phyloP scores from a whole-genome alignment of 257 asterid species.

The Salvia rosmarinus region DNA sequence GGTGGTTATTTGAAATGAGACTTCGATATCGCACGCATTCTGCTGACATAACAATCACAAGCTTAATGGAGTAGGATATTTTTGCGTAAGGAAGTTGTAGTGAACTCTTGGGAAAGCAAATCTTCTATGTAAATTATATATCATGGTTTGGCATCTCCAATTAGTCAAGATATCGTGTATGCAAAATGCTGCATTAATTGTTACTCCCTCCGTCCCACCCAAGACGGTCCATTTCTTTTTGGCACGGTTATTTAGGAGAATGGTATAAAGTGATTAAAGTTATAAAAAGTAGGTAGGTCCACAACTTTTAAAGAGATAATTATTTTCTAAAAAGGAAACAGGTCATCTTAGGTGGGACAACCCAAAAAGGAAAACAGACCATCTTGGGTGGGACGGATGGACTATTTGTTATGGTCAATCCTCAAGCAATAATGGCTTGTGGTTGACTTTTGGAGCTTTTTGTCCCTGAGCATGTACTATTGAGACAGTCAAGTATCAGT shows the following conservation, averaged over 20 bases:
- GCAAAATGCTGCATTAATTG: not conserved
- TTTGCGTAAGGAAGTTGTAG: not conserved
- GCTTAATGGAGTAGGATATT: slow-evolving; percentile 1
- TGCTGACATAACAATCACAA: not conserved
- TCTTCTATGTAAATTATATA: slow-evolving; percentile 10
- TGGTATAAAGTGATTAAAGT: too few relatives aligned
- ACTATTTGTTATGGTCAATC: not conserved
- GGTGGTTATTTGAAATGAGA: not conserved
- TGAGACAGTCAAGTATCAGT: not conserved
- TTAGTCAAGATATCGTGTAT: not conserved
- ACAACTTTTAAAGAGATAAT: too few relatives aligned
- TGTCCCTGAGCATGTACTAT: not conserved
- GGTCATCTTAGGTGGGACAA: too few relatives aligned
- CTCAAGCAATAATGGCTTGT: not conserved
- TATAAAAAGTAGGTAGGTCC: too few relatives aligned
- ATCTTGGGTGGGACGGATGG: too few relatives aligned
- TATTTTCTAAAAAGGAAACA: too few relatives aligned
- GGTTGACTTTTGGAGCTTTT: not conserved
- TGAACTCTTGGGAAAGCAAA: slow-evolving; percentile 4
- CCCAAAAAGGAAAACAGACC: too few relatives aligned
- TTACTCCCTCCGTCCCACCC: too few relatives aligned
- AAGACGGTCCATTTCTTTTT: too few relatives aligned
- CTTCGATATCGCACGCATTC: not conserved
- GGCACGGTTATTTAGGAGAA: too few relatives aligned
- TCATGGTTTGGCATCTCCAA: not conserved